A percentile compares a stretch with the other conserved stretches of the same genome.
Conservation (phyloP, 75 land plant species). For the Cupressus sempervirens region DNA sequence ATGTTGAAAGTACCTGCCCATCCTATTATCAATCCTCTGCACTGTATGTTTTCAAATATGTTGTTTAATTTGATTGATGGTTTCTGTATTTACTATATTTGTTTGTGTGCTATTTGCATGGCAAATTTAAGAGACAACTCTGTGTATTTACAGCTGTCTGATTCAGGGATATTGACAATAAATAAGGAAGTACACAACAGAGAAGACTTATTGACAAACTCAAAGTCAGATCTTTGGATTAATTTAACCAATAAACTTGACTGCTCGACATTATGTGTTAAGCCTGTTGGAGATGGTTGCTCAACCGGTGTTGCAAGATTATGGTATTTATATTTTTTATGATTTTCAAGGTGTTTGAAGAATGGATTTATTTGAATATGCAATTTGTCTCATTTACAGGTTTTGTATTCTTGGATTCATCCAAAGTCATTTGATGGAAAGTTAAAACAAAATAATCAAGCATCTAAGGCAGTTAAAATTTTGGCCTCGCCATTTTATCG, state of each 20-base stretch:
- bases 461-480: background rate
- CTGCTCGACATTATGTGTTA: conserved; percentile 60
- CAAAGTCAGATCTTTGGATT: conserved; percentile 38
- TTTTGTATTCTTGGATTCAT: background rate
- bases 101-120: background rate
- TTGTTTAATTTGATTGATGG: background rate
- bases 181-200: conserved; percentile 46
- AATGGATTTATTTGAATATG: background rate
- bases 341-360: background rate
- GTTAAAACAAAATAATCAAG: background rate
- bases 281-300: conserved; percentile 88
- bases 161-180: conserved; percentile 58
- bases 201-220: conserved; percentile 32
- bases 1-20: too few species aligned
- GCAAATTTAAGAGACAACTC: background rate
- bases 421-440: background rate
- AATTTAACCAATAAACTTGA: conserved; percentile 45
- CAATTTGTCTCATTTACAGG: background rate
- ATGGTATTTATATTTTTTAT: conserved; percentile 30
- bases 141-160: conserved; percentile 29
- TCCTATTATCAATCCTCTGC: background rate
- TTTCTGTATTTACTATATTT: background rate
- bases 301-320: conserved; percentile 89
- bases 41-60: background rate
- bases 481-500: background rate